A percentile compares a stretch with the other conserved stretches of the same genome.
Evolutionary conservation across 345 rosid species (phyloP).

Genomic region (Draba incana): DNA sequence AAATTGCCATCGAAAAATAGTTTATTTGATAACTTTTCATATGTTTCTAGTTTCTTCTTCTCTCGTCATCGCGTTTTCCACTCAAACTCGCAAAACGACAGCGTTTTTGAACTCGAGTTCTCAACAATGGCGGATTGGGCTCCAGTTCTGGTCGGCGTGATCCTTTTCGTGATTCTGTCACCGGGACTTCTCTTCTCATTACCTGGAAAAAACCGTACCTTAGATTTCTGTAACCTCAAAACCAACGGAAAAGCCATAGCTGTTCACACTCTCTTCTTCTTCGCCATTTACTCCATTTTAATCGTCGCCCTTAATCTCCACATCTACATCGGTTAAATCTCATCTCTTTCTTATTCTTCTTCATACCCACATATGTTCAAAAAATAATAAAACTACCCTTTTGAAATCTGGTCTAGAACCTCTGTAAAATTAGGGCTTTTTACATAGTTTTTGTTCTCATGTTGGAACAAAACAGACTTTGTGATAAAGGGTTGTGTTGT

Average conservation of each 20-base stretch:
- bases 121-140: constrained; percentile 88
- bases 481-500: constrained; percentile 7
- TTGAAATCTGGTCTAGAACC: not conserved
- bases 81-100: not conserved
- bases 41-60: constrained; percentile 23
- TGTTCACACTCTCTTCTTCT: constrained; percentile 84
- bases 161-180: constrained; percentile 75
- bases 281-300: constrained; percentile 67
- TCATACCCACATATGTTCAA: not conserved
- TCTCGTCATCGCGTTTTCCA: constrained; percentile 12
- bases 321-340: constrained; percentile 67
- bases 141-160: constrained; percentile 79
- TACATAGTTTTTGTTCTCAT: constrained; percentile 2
- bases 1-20: no score
- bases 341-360: not conserved
- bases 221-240: constrained; percentile 81
- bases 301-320: constrained; percentile 75
- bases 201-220: constrained; percentile 64
- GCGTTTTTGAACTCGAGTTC: not conserved
- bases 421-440: constrained; percentile 27
- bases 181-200: constrained; percentile 86
- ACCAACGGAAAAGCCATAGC: constrained; percentile 90
- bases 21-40: not conserved
- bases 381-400: constrained; percentile 28
- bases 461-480: constrained; percentile 23